A percentile compares a stretch with the other conserved stretches of the same genome.
phyloP scores from a whole-genome alignment of 2,329 filamentous ascomycete species.

The Metarhizium robertsii region DNA sequence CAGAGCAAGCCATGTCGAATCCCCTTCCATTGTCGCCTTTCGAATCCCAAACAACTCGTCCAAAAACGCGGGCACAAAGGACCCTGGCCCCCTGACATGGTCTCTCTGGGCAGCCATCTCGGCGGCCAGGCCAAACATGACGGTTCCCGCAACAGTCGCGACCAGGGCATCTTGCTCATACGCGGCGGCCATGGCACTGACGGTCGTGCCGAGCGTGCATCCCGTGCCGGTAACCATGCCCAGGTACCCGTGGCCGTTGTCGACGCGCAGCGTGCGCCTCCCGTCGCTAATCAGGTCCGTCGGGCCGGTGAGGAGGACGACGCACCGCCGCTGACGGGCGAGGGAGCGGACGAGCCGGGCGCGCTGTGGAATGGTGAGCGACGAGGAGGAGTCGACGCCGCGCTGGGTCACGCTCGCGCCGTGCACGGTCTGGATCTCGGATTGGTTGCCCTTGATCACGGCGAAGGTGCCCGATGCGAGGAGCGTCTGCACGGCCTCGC shows the following conservation, averaged over 20 bases:
- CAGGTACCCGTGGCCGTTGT: conserved; percentile 68
- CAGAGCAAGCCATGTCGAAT: conserved; percentile 41
- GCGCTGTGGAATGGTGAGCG: conserved; percentile 39
- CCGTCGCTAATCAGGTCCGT: conserved; percentile 75
- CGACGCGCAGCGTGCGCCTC: conserved; percentile 52
- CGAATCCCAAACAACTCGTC: conserved; percentile 55
- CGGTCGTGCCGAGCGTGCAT: conserved; percentile 73
- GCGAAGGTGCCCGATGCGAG: conserved; percentile 69
- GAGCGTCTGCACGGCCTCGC: conserved; percentile 60
- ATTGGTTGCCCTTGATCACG: conserved; percentile 90
- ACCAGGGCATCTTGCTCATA: conserved; percentile 55
- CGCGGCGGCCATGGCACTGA: conserved; percentile 66
- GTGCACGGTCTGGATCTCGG: conserved; percentile 69
- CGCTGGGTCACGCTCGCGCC: conserved; percentile 52
- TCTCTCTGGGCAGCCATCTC: conserved; percentile 55
- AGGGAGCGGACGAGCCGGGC: conserved; percentile 55
- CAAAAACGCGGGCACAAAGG: conserved; percentile 76
- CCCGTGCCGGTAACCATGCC: conserved; percentile 70
- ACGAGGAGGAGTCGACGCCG: conserved; percentile 73
- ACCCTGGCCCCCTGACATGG: conserved; percentile 70
- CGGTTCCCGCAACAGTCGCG: conserved; percentile 61
- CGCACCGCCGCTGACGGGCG: conserved; percentile 58
- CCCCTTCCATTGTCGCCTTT: conserved; percentile 35
- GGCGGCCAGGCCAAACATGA: conserved; percentile 69
- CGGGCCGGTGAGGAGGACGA: conserved; percentile 75